These are phyloP conservation scores for Colletotrichum spaethianum DNA, from an alignment of 2,329 filamentous ascomycete species.

Conservation along the genomic window DNA sequence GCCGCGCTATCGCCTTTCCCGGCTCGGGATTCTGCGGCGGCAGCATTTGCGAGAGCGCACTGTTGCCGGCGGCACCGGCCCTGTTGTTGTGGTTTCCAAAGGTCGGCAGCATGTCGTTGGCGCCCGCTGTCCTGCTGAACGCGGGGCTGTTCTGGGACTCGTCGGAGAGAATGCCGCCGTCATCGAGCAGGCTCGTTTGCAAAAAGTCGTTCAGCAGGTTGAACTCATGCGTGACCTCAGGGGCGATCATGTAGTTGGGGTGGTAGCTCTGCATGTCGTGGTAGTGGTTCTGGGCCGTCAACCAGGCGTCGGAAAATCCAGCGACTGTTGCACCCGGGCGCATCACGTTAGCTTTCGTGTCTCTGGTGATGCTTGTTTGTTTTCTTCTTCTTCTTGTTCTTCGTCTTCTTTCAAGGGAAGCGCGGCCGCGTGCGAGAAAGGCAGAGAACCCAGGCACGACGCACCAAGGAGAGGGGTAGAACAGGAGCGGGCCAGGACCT, in stretches of 20 bases:
- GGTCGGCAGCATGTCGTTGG: slow-evolving; percentile 64
- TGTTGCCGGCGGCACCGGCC: slow-evolving; percentile 44
- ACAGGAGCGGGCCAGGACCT: slow-evolving; percentile 59
- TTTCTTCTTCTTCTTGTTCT: no score
- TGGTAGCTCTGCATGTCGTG: slow-evolving; percentile 96
- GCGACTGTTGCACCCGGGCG: slow-evolving; percentile 67
- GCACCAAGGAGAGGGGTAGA: slow-evolving; percentile 20
- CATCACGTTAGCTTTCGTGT: slow-evolving; percentile 23
- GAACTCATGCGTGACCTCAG: slow-evolving; percentile 96
- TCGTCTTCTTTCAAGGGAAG: not conserved
- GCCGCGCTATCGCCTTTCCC: slow-evolving; percentile 71
- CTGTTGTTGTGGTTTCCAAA: slow-evolving; percentile 59
- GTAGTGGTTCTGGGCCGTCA: slow-evolving; percentile 84
- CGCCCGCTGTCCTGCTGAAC: slow-evolving; percentile 56
- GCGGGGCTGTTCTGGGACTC: slow-evolving; percentile 70
- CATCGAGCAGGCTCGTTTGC: slow-evolving; percentile 91
- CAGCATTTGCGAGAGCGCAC: slow-evolving; percentile 55
- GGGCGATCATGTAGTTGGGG: slow-evolving; percentile 92
- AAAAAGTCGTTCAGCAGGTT: slow-evolving; percentile 97
- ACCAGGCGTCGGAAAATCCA: slow-evolving; percentile 87
- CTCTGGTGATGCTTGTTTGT: not conserved
- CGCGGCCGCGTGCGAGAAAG: slow-evolving; percentile 41
- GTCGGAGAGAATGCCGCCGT: slow-evolving; percentile 79
- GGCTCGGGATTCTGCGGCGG: slow-evolving; percentile 62
- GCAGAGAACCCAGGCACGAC: slow-evolving; percentile 14